phyloP scores from a whole-genome alignment of 225 moss, liverwort and hornwort species.

The Anthoceros angustus region DNA sequence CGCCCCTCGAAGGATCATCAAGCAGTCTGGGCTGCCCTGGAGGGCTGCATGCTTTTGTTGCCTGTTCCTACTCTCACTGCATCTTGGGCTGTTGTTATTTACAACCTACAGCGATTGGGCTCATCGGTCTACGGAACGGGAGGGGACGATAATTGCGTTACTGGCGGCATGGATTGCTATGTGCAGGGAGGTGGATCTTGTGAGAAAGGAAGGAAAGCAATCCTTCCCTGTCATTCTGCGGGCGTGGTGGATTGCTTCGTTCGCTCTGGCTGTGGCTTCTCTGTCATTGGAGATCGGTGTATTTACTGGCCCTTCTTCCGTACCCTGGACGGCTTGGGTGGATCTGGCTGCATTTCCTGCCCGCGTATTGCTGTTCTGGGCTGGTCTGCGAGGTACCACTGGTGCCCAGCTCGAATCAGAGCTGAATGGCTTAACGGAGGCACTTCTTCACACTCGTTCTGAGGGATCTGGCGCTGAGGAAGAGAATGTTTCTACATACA shows the following conservation, averaged over 20 bases:
- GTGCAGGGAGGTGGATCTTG: conserved; percentile 16
- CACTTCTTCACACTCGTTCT: conserved; percentile 19
- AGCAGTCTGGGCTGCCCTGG: background rate
- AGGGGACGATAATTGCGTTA: conserved; percentile 16
- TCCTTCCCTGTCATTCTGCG: conserved; percentile 21
- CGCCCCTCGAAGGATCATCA: background rate
- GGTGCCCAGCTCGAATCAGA: conserved; percentile 17
- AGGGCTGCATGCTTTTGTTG: conserved; percentile 13
- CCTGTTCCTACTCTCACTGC: conserved; percentile 21
- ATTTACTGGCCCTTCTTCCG: conserved; percentile 4
- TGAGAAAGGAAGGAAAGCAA: conserved; percentile 13
- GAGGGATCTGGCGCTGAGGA: conserved; percentile 8
- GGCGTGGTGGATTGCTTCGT: conserved; percentile 32
- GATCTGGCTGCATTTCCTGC: conserved; percentile 29
- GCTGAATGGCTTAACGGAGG: conserved; percentile 19
- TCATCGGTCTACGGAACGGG: conserved; percentile 16
- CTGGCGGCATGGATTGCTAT: conserved; percentile 26
- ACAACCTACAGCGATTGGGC: conserved; percentile 24
- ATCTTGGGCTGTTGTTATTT: conserved; percentile 19
- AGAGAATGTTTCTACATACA: conserved; percentile 29
- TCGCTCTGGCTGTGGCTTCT: conserved; percentile 19
- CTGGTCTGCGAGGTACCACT: conserved; percentile 23
- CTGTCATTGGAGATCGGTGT: conserved; percentile 15
- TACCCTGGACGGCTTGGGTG: conserved; percentile 16
- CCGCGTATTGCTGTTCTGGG: conserved; percentile 18